Evolutionary conservation across 805 yeast species (phyloP), one percentile per base, ranked within the genome.

Genomic region (Kazachstania psychrophila): DNA sequence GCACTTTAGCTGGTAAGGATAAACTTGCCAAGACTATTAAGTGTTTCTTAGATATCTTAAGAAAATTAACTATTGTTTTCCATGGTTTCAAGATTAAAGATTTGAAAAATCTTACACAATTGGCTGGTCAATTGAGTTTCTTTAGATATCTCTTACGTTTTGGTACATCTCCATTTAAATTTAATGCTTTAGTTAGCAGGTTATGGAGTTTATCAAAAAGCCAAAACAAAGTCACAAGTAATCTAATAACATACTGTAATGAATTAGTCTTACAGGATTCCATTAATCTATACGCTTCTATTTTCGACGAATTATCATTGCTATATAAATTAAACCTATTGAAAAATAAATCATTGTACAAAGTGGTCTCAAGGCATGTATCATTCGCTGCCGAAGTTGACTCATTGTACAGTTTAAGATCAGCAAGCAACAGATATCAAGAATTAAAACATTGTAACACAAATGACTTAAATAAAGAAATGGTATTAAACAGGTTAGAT

Each of bases 61-160:
- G 69, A 15, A 23, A 38, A 7, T 19, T 30, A 11, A 11, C 31
- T 14, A 22, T 31, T 26, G 19, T 26, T 7, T 26, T 30, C 12
- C n/a, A 6, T 15, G 14, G 9, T 24, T 10, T 17, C 23, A 17
- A 28, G 6, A 5, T 17, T 5, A 17, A 28, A 11, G 17, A 16
- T 10, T 4, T 14, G 5, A 17, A n/a, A 9, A 19, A 27, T 14
- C 14, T 29, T 3, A 7, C 23, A 12, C 3, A 4, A 2, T 16
- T 27, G 6, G 22, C 29, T 15, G 27, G 10, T 13, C 40, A 62
- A 72, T 36, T 71, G 69, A 35, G 56, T 17, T 58, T 70, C 9
- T 81, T 77, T 55, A 70, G 92, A 56, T 85, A 78, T 50, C 67
- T 77, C 37, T 58, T 80, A 45, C 67, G 89, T 46, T 79, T 79